phyloP scores from a whole-genome alignment of 495 filamentous ascomycete genomes.

The Parmelia sp. region DNA sequence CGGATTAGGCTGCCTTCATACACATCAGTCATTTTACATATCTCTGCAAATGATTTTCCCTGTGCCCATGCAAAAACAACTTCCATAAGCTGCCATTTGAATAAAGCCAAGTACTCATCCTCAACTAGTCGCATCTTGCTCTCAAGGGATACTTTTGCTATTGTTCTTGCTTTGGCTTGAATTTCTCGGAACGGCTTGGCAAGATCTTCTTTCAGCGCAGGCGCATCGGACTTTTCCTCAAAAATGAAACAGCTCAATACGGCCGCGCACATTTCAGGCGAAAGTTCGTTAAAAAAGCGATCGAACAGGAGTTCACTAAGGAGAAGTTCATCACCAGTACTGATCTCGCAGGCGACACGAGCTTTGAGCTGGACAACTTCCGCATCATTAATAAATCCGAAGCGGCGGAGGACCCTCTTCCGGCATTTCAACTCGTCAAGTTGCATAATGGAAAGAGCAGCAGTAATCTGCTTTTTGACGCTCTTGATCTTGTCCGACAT shows the following conservation, averaged over 20 bases:
- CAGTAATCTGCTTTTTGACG: slow-evolving; percentile 76
- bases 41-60: slow-evolving; percentile 85
- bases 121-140: slow-evolving; percentile 87
- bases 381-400: slow-evolving; percentile 88
- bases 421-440: slow-evolving; percentile 92
- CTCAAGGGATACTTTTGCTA: slow-evolving; percentile 89
- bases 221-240: slow-evolving; percentile 80
- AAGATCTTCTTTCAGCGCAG: slow-evolving; percentile 68
- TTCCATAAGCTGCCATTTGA: slow-evolving; percentile 94
- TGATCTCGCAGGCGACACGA: slow-evolving; percentile 94
- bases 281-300: slow-evolving; percentile 93
- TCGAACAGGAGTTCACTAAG: slow-evolving; percentile 92
- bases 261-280: slow-evolving; percentile 77
- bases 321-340: slow-evolving; percentile 84
- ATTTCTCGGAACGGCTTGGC: slow-evolving; percentile 79
- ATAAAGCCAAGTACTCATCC: slow-evolving; percentile 79
- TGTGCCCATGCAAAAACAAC: slow-evolving; percentile 92
- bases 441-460: slow-evolving; percentile 79
- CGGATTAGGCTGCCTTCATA: slow-evolving; percentile 96
- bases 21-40: slow-evolving; percentile 98
- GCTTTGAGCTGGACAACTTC: slow-evolving; percentile 95
- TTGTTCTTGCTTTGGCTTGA: slow-evolving; percentile 70
- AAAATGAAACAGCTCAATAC: slow-evolving; percentile 90
- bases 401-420: slow-evolving; percentile 92
- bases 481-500: slow-evolving; percentile 70